Evolutionary conservation across 2,329 filamentous ascomycete species (phyloP).

Genomic region (Ambrosiella cleistominuta): DNA sequence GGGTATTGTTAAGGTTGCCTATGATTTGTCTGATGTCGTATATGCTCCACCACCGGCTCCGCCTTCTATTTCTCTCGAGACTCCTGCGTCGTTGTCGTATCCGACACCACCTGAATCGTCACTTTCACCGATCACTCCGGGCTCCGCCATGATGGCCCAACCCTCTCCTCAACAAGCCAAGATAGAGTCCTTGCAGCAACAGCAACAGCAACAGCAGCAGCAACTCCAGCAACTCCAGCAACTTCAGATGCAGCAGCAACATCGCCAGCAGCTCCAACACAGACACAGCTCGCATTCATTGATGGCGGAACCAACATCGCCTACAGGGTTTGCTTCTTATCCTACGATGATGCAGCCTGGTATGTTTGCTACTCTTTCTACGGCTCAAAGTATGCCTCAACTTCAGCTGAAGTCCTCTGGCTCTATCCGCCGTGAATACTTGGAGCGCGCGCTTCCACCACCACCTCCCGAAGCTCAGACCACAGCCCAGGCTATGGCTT

Average conservation of each 20-base stretch:
- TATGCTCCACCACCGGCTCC: constrained; percentile 16
- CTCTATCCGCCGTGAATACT: constrained; percentile 15
- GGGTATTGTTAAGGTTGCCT: constrained; percentile 39
- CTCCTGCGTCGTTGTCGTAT: constrained; percentile 15
- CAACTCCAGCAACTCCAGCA: constrained; percentile 15
- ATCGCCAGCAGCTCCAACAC: constrained; percentile 11
- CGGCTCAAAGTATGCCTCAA: constrained; percentile 15
- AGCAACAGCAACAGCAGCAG: constrained; percentile 13
- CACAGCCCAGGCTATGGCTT: constrained; percentile 22
- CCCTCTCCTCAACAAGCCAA: constrained; percentile 20
- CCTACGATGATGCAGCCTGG: constrained; percentile 18
- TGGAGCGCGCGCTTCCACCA: constrained; percentile 22
- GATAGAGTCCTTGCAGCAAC: constrained; percentile 17
- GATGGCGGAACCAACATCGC: constrained; percentile 16
- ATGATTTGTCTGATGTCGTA: constrained; percentile 35
- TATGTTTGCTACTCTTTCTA: constrained; percentile 11
- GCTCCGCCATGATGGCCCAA: constrained; percentile 14
- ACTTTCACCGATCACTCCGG: constrained; percentile 16
- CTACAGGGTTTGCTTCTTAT: constrained; percentile 18
- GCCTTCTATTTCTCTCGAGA: constrained; percentile 14
- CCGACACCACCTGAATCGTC: constrained; percentile 16
- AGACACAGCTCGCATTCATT: constrained; percentile 12
- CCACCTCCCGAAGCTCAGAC: constrained; percentile 14
- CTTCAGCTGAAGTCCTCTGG: constrained; percentile 18
- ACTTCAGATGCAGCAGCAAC: constrained; percentile 17